Conservation (phyloP, 2,329 filamentous ascomycete genomes). For the Pseudogymnoascus sp. region DNA sequence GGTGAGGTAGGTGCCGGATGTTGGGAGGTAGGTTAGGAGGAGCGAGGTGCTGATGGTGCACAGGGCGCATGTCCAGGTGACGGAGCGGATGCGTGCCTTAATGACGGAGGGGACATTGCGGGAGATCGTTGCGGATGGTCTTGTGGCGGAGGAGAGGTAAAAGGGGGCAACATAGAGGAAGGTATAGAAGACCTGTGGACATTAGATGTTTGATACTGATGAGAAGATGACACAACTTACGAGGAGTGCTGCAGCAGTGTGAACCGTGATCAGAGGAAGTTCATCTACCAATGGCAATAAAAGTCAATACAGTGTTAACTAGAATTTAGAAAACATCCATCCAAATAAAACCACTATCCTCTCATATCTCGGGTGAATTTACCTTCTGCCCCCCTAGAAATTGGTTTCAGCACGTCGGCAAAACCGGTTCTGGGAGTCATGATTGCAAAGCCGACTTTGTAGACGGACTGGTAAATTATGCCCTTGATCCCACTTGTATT, state of each 20-base stretch:
- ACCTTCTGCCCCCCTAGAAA: not conserved
- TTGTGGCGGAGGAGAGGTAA: slow-evolving; percentile 71
- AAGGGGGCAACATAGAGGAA: slow-evolving; percentile 83
- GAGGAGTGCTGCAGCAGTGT: not conserved
- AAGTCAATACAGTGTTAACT: not conserved
- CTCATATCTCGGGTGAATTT: not conserved
- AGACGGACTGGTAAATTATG: not conserved
- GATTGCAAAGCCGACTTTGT: not conserved
- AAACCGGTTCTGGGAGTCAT: not conserved
- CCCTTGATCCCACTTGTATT: not conserved
- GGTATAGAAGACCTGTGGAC: slow-evolving; percentile 64
- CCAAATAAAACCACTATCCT: not conserved
- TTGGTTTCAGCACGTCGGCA: not conserved
- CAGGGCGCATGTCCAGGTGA: slow-evolving; percentile 63
- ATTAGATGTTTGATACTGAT: not conserved
- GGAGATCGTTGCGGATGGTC: slow-evolving; percentile 69
- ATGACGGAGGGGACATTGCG: slow-evolving; percentile 88
- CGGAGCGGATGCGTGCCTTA: slow-evolving; percentile 72
- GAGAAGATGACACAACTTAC: slow-evolving; percentile 6
- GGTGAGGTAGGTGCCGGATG: slow-evolving; percentile 41
- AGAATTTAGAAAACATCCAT: not conserved
- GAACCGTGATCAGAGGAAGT: not conserved
- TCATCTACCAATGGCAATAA: not conserved
- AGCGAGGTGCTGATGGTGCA: slow-evolving; percentile 60
- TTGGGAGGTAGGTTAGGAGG: slow-evolving; percentile 58